A percentile compares a stretch with the other conserved stretches of the same genome.
Evolutionary conservation across 2,329 filamentous ascomycete species (phyloP).

Genomic region (Cryphonectria japonica): DNA sequence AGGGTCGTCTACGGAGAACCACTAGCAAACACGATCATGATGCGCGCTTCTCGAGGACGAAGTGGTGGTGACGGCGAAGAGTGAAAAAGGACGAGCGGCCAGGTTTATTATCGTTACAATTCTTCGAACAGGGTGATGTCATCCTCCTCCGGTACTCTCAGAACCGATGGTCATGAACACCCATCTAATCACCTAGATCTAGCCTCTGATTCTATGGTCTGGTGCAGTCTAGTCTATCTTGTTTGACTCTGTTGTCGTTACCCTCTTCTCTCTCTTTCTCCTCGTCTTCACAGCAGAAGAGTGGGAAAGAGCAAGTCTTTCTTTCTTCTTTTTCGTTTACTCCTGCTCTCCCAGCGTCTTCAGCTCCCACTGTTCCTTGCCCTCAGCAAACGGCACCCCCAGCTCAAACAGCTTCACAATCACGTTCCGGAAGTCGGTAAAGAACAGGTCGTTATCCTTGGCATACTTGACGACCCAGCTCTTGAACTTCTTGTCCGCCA

Average conservation of each 20-base stretch:
- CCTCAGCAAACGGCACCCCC: slow-evolving; percentile 82
- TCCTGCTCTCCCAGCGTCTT: slow-evolving; percentile 55
- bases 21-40: not conserved
- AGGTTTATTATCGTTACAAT: not conserved
- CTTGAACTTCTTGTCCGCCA: slow-evolving; percentile 87
- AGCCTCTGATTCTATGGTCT: not conserved
- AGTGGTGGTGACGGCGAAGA: not conserved
- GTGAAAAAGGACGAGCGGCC: not conserved
- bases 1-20: not conserved
- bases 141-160: not conserved
- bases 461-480: slow-evolving; percentile 84
- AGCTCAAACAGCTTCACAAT: slow-evolving; percentile 88
- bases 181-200: not conserved
- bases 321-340: not conserved
- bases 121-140: not conserved
- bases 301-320: not conserved
- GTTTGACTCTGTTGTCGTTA: too few relatives aligned
- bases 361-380: slow-evolving; percentile 64
- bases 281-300: too few relatives aligned
- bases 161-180: not conserved
- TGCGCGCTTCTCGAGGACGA: not conserved
- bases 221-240: not conserved
- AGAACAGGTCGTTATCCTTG: slow-evolving; percentile 88
- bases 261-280: not conserved
- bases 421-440: slow-evolving; percentile 85